Evolutionary conservation across 2,329 filamentous ascomycete genomes (phyloP).

Genomic region (Epichloe gansuensis): DNA sequence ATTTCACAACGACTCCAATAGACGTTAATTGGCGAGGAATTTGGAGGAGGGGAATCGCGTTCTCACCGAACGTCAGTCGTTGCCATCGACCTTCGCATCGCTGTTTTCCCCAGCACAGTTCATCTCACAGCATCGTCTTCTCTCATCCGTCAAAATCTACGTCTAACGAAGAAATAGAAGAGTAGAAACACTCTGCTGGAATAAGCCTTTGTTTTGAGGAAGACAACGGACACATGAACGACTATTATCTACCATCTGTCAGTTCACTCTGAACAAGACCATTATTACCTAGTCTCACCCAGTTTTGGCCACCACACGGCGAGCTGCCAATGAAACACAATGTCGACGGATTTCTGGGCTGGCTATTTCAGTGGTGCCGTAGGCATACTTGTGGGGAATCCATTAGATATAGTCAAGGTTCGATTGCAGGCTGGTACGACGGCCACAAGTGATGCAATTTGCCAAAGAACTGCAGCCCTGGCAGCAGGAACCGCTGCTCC

Average conservation of each 20-base stretch:
- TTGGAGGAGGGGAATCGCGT: no score
- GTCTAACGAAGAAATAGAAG: neutral
- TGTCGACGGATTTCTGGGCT: conserved; percentile 89
- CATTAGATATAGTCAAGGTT: conserved; percentile 53
- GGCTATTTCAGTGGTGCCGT: conserved; percentile 79
- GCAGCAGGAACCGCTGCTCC: conserved; percentile 67
- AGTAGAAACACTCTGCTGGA: neutral
- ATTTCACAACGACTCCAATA: no score
- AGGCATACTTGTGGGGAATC: conserved; percentile 82
- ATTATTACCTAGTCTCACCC: neutral
- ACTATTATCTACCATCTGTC: neutral
- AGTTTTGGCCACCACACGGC: neutral
- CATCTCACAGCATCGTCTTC: neutral
- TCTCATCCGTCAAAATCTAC: neutral
- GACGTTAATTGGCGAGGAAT: no score
- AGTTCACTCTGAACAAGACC: neutral
- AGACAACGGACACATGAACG: neutral
- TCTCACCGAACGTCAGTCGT: no score
- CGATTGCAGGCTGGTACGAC: conserved; percentile 53
- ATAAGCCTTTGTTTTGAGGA: neutral
- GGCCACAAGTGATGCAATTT: conserved; percentile 7
- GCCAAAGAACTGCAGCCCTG: conserved; percentile 24
- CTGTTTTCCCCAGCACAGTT: no score
- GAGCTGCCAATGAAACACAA: conserved; percentile 20
- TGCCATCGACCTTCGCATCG: no score